phyloP scores from a whole-genome alignment of 176 grass and related monocot genomes.

The Oryza glaberrima region DNA sequence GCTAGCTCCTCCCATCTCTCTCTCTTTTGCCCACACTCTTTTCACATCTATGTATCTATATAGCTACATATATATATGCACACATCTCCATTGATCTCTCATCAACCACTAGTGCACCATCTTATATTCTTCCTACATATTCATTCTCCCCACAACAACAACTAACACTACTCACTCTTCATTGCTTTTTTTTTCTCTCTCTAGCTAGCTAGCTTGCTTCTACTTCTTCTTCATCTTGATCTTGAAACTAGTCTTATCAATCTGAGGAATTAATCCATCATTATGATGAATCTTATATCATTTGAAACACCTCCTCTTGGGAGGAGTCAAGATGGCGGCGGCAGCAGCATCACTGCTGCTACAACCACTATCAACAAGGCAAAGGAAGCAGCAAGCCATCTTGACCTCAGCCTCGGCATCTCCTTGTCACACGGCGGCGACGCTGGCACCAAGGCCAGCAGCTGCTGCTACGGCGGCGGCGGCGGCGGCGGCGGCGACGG shows the following conservation, averaged over 20 bases:
- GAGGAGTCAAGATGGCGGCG: constrained; percentile 33
- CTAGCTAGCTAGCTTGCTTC: background rate
- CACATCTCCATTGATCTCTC: background rate
- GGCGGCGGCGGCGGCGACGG: background rate
- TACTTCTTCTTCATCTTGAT: background rate
- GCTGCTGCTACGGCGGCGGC: background rate
- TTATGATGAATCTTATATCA: constrained; percentile 59
- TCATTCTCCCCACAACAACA: constrained; percentile 50
- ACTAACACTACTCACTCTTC: constrained; percentile 23
- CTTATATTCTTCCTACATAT: constrained; percentile 53
- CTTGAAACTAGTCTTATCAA: background rate
- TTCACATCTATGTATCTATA: constrained; percentile 34
- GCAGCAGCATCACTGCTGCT: background rate
- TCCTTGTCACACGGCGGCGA: constrained; percentile 39
- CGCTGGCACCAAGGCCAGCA: background rate
- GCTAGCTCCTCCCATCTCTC: background rate
- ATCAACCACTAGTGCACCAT: constrained; percentile 40
- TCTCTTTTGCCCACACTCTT: background rate
- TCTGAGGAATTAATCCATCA: constrained; percentile 20
- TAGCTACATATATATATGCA: background rate
- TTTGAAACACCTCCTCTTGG: constrained; percentile 53
- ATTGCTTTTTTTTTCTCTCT: background rate
- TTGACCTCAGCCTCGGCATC: constrained; percentile 87
- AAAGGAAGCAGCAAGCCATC: constrained; percentile 44
- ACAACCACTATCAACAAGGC: constrained; percentile 8